Evolutionary conservation across 192 early-diverging fungal genomes (phyloP).

Genomic region (Geranomyces variabilis): DNA sequence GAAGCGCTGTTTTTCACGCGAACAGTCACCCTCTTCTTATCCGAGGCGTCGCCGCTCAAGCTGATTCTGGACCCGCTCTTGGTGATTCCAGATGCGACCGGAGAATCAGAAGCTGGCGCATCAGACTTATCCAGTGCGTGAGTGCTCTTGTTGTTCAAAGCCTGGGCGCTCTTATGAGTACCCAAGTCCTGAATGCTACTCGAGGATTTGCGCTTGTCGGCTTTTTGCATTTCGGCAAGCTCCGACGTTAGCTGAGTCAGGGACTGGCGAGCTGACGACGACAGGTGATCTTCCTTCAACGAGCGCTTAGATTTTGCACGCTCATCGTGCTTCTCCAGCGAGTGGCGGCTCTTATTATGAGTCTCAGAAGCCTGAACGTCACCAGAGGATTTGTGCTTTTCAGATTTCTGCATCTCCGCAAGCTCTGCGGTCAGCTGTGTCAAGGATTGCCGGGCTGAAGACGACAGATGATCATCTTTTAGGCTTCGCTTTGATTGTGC

Average conservation of each 20-base stretch:
- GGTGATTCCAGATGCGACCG: not conserved
- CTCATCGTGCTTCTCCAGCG: not conserved
- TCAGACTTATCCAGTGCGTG: not conserved
- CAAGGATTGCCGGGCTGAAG: conserved; percentile 15
- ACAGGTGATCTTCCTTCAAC: conserved; percentile 20
- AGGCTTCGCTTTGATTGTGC: conserved; percentile 1
- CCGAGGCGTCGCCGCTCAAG: not conserved
- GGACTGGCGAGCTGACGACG: conserved; percentile 13
- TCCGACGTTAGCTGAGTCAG: conserved; percentile 8
- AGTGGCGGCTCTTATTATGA: too few relatives aligned
- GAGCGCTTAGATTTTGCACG: not conserved
- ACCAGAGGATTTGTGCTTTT: not conserved
- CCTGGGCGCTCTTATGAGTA: not conserved
- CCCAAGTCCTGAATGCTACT: not conserved
- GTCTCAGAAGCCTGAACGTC: not conserved
- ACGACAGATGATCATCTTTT: conserved; percentile 23
- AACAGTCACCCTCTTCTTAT: conserved; percentile 11
- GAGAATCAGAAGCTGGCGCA: not conserved
- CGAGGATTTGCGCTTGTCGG: not conserved
- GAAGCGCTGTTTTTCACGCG: conserved; percentile 20
- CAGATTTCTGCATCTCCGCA: conserved; percentile 2
- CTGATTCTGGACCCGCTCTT: conserved; percentile 6
- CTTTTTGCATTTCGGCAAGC: conserved; percentile 13
- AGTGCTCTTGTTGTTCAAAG: not conserved
- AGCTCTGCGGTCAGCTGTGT: conserved; percentile 12